phyloP scores from a whole-genome alignment of 169 alveolate species.

The Cryptosporidium ubiquitum region DNA sequence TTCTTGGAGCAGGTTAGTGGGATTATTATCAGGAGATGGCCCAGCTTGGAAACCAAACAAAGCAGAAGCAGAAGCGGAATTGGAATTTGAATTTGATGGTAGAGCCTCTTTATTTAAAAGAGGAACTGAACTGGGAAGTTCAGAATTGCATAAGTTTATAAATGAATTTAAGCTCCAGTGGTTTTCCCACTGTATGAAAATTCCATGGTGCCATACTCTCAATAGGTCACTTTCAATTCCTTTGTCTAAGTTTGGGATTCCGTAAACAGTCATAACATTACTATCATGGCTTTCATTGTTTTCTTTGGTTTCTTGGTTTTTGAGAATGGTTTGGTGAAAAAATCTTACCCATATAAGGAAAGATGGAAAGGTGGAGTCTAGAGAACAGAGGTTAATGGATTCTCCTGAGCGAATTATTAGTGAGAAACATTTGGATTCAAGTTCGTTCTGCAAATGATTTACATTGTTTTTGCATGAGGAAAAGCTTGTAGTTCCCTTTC shows the following conservation, averaged over 20 bases:
- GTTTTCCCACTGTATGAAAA: constrained; percentile 64
- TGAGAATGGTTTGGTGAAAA: constrained; percentile 64
- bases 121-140: constrained; percentile 4
- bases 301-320: constrained; percentile 48
- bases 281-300: background rate
- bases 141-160: constrained; percentile 27
- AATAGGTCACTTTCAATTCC: constrained; percentile 66
- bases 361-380: constrained; percentile 63
- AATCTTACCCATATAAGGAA: constrained; percentile 39
- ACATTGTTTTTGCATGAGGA: background rate
- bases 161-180: constrained; percentile 62
- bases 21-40: background rate
- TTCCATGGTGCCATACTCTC: constrained; percentile 64
- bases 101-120: background rate
- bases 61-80: background rate
- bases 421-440: constrained; percentile 63
- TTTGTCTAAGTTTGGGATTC: background rate
- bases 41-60: background rate
- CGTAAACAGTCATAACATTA: constrained; percentile 6
- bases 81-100: constrained; percentile 6
- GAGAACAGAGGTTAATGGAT: constrained; percentile 30
- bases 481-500: background rate
- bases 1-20: background rate
- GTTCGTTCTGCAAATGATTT: constrained; percentile 19
- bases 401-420: constrained; percentile 27